These are phyloP conservation scores for Suillus clintonianus DNA, from an alignment of 768 basidiomycete genomes.

Conservation along the genomic window DNA sequence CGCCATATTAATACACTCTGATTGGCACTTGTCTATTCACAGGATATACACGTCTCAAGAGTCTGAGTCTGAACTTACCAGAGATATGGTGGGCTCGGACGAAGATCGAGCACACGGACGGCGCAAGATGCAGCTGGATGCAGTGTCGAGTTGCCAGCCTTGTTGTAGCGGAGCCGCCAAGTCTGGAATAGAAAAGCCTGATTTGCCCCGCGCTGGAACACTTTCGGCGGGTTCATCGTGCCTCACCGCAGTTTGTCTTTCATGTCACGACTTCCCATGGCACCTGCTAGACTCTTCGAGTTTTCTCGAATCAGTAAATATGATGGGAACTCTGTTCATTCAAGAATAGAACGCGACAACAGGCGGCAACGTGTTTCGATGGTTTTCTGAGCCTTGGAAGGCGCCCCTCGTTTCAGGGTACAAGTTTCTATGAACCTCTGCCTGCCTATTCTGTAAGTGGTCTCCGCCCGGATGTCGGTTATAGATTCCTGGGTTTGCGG, in stretches of 20 bases:
- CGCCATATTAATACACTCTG: neutral
- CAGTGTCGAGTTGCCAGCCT: neutral
- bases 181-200: neutral
- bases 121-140: neutral
- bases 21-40: neutral
- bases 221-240: neutral
- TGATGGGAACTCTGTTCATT: neutral
- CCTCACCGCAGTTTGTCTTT: neutral
- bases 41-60: neutral
- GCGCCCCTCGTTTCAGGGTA: slow-evolving; percentile 1
- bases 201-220: neutral
- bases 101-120: neutral
- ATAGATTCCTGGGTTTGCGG: neutral
- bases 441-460: neutral
- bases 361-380: neutral
- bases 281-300: neutral
- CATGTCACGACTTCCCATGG: neutral
- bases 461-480: neutral
- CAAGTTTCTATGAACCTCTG: neutral
- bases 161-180: neutral
- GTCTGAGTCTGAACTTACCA: neutral
- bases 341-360: neutral
- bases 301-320: neutral
- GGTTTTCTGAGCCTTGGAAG: neutral
- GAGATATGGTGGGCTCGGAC: neutral